Conservation (phyloP, 2,329 filamentous ascomycete genomes). For the Phialophora chinensis region DNA sequence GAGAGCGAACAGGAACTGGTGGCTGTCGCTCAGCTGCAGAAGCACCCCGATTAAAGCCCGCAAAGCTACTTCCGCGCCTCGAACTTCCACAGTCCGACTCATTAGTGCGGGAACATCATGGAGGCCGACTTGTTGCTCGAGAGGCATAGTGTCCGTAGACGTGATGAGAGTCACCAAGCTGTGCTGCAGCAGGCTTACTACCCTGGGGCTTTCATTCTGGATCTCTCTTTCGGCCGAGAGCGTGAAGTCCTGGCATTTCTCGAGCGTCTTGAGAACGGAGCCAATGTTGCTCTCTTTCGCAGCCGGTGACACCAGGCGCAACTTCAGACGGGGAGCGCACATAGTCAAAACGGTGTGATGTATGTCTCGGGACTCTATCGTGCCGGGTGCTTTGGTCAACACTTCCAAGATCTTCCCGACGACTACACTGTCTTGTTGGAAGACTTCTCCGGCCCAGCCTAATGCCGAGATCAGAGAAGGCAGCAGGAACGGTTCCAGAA, state of each 20-base stretch:
- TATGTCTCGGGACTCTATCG: constrained; percentile 65
- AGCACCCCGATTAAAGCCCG: constrained; percentile 50
- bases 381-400: constrained; percentile 64
- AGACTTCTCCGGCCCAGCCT: constrained; percentile 64
- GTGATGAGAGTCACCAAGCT: constrained; percentile 26
- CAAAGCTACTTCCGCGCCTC: constrained; percentile 50
- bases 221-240: constrained; percentile 18
- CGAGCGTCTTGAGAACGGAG: constrained; percentile 13
- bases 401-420: constrained; percentile 60
- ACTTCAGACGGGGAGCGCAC: constrained; percentile 41
- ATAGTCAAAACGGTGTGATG: constrained; percentile 65
- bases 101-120: constrained; percentile 53
- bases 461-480: constrained; percentile 66
- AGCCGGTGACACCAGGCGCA: constrained; percentile 16
- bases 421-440: constrained; percentile 57
- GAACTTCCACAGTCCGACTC: constrained; percentile 46
- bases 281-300: constrained; percentile 24
- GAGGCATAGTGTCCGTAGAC: background rate
- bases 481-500: constrained; percentile 68
- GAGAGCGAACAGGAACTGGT: constrained; percentile 50
- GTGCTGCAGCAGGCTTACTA: constrained; percentile 24
- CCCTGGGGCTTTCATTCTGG: background rate
- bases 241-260: constrained; percentile 26
- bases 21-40: constrained; percentile 49
- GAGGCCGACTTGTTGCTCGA: constrained; percentile 55